These are phyloP conservation scores for Paspalum notatum DNA, from an alignment of 176 grass and related monocot genomes.

Conservation along the genomic window DNA sequence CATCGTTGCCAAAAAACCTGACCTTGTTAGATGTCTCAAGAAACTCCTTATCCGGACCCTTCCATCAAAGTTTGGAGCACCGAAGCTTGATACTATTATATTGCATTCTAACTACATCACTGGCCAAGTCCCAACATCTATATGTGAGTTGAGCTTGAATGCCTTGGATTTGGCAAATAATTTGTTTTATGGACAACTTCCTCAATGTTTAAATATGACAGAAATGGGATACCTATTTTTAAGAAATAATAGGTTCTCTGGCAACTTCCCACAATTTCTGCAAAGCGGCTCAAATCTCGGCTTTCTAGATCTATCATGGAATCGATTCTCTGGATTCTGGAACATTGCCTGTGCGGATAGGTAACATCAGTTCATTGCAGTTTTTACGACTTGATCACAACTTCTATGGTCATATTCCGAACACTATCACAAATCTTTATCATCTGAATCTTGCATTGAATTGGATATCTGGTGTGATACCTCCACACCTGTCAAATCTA, in stretches of 20 bases:
- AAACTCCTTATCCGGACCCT: not conserved
- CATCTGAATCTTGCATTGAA: constrained; percentile 12
- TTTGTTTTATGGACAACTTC: constrained; percentile 2
- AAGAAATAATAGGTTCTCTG: no score
- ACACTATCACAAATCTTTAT: not conserved
- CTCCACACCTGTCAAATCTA: not conserved
- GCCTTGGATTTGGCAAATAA: constrained; percentile 25
- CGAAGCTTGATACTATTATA: not conserved
- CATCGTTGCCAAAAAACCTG: not conserved
- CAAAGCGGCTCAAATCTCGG: not conserved
- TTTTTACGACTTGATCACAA: no score
- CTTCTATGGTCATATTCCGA: constrained; percentile 1
- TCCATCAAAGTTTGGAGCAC: not conserved
- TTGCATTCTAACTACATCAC: constrained; percentile 26
- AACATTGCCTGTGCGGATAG: no score
- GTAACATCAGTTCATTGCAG: no score
- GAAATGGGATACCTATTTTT: no score
- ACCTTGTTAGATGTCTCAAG: not conserved
- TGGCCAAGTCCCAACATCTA: constrained; percentile 32
- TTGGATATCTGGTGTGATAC: not conserved
- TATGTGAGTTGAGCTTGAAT: not conserved
- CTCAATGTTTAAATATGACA: no score
- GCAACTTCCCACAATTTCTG: not conserved
- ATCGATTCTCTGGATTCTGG: no score
- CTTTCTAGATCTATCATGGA: constrained; percentile 42